A percentile compares a stretch with the other conserved stretches of the same genome.
phyloP scores from a whole-genome alignment of 371 early-diverging fungal species.

The Zancudomyces culisetae region DNA sequence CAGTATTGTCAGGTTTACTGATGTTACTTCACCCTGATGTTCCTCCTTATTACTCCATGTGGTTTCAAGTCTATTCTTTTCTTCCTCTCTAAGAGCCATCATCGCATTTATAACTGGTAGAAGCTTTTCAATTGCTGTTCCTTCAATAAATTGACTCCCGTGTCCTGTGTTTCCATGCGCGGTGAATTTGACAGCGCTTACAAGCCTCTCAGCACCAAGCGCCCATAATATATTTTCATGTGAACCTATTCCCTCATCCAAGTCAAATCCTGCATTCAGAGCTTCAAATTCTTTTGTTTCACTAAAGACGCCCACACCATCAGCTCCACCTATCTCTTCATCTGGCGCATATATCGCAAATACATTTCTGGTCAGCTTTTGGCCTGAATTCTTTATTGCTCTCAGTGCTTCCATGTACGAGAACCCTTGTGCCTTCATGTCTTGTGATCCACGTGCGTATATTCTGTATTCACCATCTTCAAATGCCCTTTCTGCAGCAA shows the following conservation, averaged over 20 bases:
- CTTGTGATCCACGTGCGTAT: constrained; percentile 60
- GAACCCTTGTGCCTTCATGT: constrained; percentile 65
- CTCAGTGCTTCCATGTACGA: constrained; percentile 53
- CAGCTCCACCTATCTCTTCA: constrained; percentile 61
- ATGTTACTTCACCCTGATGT: constrained; percentile 54
- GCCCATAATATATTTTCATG: constrained; percentile 33
- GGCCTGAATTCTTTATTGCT: constrained; percentile 27
- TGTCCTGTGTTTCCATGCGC: constrained; percentile 47
- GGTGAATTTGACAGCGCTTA: constrained; percentile 35
- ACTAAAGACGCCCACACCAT: constrained; percentile 46
- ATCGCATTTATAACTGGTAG: constrained; percentile 33
- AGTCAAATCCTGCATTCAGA: constrained; percentile 49
- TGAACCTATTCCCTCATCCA: constrained; percentile 57
- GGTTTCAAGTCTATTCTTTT: constrained; percentile 17
- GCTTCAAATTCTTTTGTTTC: constrained; percentile 34
- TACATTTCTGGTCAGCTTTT: constrained; percentile 35
- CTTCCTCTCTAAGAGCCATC: constrained; percentile 34
- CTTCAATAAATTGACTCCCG: constrained; percentile 49
- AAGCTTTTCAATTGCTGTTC: constrained; percentile 43
- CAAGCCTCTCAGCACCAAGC: constrained; percentile 47
- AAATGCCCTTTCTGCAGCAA: constrained; percentile 35
- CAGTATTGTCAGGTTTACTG: constrained; percentile 49
- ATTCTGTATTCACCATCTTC: constrained; percentile 36
- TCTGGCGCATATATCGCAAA: constrained; percentile 57
- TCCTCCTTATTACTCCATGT: constrained; percentile 3